These are phyloP conservation scores for Populus euphratica DNA, from an alignment of 345 rosid genomes.

Conservation along the genomic window DNA sequence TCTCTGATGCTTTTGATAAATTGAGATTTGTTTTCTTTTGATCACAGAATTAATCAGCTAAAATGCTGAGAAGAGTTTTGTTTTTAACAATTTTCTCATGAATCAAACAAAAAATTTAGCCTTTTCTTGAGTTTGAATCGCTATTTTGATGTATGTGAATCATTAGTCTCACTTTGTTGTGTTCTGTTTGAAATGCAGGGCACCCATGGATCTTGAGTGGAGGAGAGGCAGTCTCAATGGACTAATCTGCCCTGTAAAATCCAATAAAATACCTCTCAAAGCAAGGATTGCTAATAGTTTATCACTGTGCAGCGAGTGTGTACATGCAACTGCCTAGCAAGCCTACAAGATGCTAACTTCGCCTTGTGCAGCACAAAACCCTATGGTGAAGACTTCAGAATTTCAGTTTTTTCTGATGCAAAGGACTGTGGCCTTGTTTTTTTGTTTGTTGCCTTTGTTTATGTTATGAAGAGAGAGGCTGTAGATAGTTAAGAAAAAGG, in stretches of 20 bases:
- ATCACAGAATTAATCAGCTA: neutral
- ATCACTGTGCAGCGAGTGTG: neutral
- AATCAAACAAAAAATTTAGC: neutral
- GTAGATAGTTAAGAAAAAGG: neutral
- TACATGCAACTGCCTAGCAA: slow-evolving; percentile 8
- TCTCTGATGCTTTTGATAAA: neutral
- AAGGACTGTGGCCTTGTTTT: neutral
- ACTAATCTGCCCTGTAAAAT: slow-evolving; percentile 12
- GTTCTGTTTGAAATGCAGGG: slow-evolving; percentile 4
- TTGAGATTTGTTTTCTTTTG: neutral
- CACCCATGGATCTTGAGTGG: slow-evolving; percentile 23
- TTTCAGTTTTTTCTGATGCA: slow-evolving; percentile 13
- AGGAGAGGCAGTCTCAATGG: slow-evolving; percentile 15
- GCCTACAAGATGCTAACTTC: neutral
- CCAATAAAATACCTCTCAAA: neutral
- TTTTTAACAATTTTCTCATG: neutral
- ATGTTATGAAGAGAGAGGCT: neutral
- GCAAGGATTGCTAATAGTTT: neutral
- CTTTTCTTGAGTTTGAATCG: neutral
- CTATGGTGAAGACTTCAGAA: slow-evolving; percentile 14
- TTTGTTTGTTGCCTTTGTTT: neutral
- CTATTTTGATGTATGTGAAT: neutral
- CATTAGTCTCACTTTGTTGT: neutral
- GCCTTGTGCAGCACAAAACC: neutral
- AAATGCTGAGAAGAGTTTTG: neutral